phyloP scores from a whole-genome alignment of 2,329 filamentous ascomycete species.

The Didymella pomorum region DNA sequence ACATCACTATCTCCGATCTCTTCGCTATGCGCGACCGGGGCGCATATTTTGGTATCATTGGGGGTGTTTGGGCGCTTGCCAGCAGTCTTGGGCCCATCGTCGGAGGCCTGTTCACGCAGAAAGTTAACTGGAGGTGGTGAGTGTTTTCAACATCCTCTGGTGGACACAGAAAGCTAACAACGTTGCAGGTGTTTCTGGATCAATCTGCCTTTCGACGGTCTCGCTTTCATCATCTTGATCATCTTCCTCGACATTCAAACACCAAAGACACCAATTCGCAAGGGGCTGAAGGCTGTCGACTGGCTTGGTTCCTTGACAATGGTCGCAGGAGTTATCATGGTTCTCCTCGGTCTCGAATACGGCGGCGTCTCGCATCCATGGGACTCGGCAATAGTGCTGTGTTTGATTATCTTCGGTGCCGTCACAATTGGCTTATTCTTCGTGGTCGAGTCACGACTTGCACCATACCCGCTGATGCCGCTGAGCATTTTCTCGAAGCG shows the following conservation, averaged over 20 bases:
- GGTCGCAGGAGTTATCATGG: conserved; percentile 81
- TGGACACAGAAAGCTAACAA: not conserved
- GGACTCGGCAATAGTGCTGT: conserved; percentile 77
- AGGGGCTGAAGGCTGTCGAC: conserved; percentile 71
- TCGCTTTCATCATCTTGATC: conserved; percentile 64
- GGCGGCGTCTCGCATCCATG: conserved; percentile 79
- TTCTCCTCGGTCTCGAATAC: conserved; percentile 85
- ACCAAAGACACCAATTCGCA: conserved; percentile 67
- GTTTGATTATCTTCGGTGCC: conserved; percentile 77
- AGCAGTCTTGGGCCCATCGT: conserved; percentile 71
- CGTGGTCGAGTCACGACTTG: conserved; percentile 75
- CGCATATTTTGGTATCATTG: conserved; percentile 70
- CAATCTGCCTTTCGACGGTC: conserved; percentile 69
- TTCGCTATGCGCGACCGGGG: conserved; percentile 67
- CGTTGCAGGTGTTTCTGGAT: conserved; percentile 61
- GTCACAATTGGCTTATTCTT: conserved; percentile 71
- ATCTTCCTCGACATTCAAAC: conserved; percentile 73
- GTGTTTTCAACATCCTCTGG: not conserved
- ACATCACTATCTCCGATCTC: conserved; percentile 70
- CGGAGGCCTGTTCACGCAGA: conserved; percentile 71
- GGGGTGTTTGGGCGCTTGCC: conserved; percentile 72
- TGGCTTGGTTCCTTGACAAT: conserved; percentile 72
- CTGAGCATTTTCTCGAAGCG: conserved; percentile 71
- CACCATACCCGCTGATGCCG: conserved; percentile 81
- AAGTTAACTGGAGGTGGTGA: conserved; percentile 67